Evolutionary conservation across 169 alveolate species (phyloP).

Genomic region (Eimeria necatrix): DNA sequence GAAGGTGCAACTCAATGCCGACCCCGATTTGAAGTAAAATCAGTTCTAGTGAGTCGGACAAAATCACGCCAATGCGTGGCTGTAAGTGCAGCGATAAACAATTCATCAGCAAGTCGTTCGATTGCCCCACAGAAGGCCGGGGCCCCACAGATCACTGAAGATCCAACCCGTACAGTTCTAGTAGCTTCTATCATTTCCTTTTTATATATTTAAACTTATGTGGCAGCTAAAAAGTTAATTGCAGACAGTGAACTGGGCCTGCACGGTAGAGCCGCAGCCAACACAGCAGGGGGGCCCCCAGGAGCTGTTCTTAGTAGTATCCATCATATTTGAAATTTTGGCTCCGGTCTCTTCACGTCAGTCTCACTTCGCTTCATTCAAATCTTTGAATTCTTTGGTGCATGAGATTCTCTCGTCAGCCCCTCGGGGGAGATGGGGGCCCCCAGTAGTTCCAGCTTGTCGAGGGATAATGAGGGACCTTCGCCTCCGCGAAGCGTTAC

Average conservation of each 20-base stretch:
- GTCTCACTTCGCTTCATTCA: background rate
- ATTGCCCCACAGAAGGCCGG: too few species aligned
- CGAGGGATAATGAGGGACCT: constrained; percentile 48
- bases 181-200: too few species aligned
- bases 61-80: too few species aligned
- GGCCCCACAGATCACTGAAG: too few species aligned
- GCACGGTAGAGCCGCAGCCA: too few species aligned
- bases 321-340: background rate
- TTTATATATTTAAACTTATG: background rate
- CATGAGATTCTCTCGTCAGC: background rate
- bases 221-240: background rate
- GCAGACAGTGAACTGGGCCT: too few species aligned
- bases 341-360: background rate
- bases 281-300: constrained; percentile 5
- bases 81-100: too few species aligned
- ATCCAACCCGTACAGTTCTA: too few species aligned
- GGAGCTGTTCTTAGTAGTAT: background rate
- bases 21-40: too few species aligned
- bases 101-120: too few species aligned
- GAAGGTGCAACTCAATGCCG: too few species aligned
- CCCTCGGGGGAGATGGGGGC: constrained; percentile 51
- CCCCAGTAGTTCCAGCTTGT: constrained; percentile 18
- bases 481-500: background rate
- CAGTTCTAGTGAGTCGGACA: too few species aligned
- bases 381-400: background rate